These are phyloP conservation scores for Pythium chondricola DNA, from an alignment of 352 stramenopile species.

Conservation along the genomic window DNA sequence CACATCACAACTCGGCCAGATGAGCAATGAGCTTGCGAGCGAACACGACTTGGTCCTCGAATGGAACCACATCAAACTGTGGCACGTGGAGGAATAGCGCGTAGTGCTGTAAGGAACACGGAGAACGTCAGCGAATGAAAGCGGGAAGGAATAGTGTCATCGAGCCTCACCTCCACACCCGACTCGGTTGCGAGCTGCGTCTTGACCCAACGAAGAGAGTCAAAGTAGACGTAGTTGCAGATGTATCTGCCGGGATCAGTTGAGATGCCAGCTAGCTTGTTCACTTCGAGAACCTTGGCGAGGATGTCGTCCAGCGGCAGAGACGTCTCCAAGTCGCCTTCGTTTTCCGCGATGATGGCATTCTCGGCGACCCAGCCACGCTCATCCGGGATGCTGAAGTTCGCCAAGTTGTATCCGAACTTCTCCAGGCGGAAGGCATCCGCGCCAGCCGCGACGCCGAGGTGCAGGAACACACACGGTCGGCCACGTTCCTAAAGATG, in stretches of 20 bases:
- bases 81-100: conserved; percentile 79
- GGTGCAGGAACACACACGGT: conserved; percentile 64
- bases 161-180: too few species aligned
- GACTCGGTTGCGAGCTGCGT: conserved; percentile 14
- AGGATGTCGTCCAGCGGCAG: conserved; percentile 60
- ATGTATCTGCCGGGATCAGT: conserved; percentile 78
- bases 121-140: background rate
- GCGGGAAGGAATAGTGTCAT: background rate
- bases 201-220: conserved; percentile 65
- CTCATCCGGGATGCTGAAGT: conserved; percentile 80
- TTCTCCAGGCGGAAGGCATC: conserved; percentile 52
- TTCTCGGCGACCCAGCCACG: conserved; percentile 52
- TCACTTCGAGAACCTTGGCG: conserved; percentile 23
- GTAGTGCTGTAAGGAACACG: conserved; percentile 26
- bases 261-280: conserved; percentile 40
- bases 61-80: conserved; percentile 42
- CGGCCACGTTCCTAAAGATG: conserved; percentile 31
- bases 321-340: conserved; percentile 38
- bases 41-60: conserved; percentile 57
- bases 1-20: conserved; percentile 28
- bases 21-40: conserved; percentile 53
- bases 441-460: conserved; percentile 50
- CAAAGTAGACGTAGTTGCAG: conserved; percentile 84
- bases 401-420: conserved; percentile 70
- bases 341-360: conserved; percentile 43